Conservation (phyloP, 148 eudicot species). For the Fagopyrum homotropicum region DNA sequence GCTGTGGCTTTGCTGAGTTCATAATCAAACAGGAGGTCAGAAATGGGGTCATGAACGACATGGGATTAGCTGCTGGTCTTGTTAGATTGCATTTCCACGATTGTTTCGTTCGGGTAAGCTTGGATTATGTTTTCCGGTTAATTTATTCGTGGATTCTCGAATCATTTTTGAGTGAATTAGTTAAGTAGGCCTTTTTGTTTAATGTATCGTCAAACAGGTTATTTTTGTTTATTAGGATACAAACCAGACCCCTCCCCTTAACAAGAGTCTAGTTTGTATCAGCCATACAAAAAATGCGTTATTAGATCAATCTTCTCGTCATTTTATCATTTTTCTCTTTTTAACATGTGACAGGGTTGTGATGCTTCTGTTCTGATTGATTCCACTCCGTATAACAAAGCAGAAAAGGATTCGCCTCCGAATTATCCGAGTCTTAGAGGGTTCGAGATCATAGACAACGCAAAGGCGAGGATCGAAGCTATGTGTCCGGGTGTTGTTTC, state of each 20-base stretch:
- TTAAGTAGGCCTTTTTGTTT: no score
- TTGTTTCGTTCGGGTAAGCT: conserved; percentile 63
- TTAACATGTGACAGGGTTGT: conserved; percentile 45
- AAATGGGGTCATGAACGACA: conserved; percentile 28
- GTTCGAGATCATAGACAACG: conserved; percentile 73
- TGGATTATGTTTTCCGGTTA: neutral
- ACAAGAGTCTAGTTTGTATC: neutral
- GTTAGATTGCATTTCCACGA: conserved; percentile 69
- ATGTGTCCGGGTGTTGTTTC: conserved; percentile 49
- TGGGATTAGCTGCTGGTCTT: conserved; percentile 60
- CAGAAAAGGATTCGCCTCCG: conserved; percentile 79
- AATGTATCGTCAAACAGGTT: no score
- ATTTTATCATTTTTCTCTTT: neutral
- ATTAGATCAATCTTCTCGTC: no score
- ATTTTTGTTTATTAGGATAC: no score
- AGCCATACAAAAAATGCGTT: no score
- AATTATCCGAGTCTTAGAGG: conserved; percentile 74
- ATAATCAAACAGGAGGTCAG: conserved; percentile 47
- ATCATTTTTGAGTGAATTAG: no score
- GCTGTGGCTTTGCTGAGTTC: conserved; percentile 45
- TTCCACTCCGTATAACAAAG: conserved; percentile 53
- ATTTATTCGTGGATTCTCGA: no score
- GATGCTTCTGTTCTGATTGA: conserved; percentile 88
- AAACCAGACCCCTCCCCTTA: no score
- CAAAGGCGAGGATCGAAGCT: conserved; percentile 60